Percentiles rank a stretch among this genome's conserved stretches.
Evolutionary conservation across 78 protist genomes (phyloP).

Genomic region (Carpediemonas membranifera): DNA sequence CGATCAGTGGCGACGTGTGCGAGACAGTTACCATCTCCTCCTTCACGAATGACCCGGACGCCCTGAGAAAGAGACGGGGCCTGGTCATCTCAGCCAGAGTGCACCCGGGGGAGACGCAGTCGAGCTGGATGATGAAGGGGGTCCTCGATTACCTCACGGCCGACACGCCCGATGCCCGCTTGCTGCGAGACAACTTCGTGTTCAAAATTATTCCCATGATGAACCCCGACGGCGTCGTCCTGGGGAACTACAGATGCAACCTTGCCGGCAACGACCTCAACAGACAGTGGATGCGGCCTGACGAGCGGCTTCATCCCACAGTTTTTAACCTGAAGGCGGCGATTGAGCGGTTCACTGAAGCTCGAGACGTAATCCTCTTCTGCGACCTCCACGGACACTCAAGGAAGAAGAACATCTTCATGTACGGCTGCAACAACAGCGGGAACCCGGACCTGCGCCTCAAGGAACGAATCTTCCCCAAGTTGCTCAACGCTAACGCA

Average conservation of each 20-base stretch:
- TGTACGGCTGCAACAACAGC: conserved; percentile 31
- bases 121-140: conserved; percentile 58
- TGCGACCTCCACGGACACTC: conserved; percentile 27
- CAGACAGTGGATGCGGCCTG: conserved; percentile 38
- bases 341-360: background rate
- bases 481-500: background rate
- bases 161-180: conserved; percentile 16
- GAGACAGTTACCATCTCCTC: background rate
- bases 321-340: conserved; percentile 20
- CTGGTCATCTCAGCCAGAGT: conserved; percentile 63
- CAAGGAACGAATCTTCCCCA: conserved; percentile 32
- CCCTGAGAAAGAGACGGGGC: background rate
- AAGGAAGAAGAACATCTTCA: conserved; percentile 27
- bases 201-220: conserved; percentile 60
- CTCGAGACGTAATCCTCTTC: conserved; percentile 5
- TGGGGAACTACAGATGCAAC: conserved; percentile 47
- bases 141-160: conserved; percentile 48
- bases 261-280: conserved; percentile 51
- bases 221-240: conserved; percentile 65
- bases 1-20: background rate
- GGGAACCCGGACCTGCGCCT: background rate
- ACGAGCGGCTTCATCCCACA: conserved; percentile 24
- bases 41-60: background rate
- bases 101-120: conserved; percentile 72
- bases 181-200: conserved; percentile 46